These are phyloP conservation scores for Aquilaria malaccensis DNA, from an alignment of 345 rosid species.

Conservation along the genomic window DNA sequence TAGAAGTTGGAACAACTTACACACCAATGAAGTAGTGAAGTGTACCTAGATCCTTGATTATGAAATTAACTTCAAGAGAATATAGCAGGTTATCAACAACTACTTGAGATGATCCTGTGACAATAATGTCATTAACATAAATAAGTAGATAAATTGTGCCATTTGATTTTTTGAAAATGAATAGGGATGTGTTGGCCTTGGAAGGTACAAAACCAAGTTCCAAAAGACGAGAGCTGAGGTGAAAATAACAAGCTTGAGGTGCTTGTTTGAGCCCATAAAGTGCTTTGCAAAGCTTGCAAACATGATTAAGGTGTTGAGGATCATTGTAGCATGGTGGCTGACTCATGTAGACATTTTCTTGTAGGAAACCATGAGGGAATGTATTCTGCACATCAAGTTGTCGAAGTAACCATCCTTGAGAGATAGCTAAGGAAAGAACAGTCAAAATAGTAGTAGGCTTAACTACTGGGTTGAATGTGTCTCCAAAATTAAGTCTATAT, in stretches of 20 bases:
- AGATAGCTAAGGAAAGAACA: background rate
- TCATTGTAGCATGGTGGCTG: too few relatives aligned
- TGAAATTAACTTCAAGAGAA: too few relatives aligned
- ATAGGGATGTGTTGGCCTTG: background rate
- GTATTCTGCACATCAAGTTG: background rate
- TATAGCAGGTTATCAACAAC: too few relatives aligned
- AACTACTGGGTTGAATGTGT: background rate
- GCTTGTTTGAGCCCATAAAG: background rate
- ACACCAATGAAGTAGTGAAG: too few relatives aligned
- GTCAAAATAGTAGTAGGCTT: background rate
- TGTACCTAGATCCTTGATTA: too few relatives aligned
- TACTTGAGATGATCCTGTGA: too few relatives aligned
- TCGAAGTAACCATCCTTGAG: background rate
- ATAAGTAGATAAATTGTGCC: background rate
- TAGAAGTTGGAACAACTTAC: background rate
- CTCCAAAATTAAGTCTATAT: background rate
- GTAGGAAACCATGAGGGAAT: background rate
- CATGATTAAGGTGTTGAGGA: background rate
- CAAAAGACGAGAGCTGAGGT: too few relatives aligned
- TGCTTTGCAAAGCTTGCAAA: background rate
- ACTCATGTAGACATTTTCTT: too few relatives aligned
- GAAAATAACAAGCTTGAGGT: too few relatives aligned
- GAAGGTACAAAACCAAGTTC: too few relatives aligned
- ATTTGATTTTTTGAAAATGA: background rate
- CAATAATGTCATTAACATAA: background rate